phyloP scores from a whole-genome alignment of 257 asterid species.

The Nemophila menziesii region DNA sequence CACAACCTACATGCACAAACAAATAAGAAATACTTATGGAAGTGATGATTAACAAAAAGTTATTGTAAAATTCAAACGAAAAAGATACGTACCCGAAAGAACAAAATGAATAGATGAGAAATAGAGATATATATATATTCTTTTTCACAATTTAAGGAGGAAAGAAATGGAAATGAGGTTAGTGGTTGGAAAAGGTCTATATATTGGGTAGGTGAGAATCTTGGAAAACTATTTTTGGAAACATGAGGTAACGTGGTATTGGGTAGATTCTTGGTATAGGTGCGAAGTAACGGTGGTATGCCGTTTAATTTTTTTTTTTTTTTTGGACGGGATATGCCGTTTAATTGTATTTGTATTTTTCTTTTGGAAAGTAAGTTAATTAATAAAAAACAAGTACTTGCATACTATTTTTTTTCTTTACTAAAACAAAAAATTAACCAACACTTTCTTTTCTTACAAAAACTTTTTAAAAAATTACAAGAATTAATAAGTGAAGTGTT shows the following conservation, averaged over 20 bases:
- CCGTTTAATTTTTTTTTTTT: no score
- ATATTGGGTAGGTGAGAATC: not conserved
- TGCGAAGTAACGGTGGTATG: not conserved
- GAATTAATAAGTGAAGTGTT: no score
- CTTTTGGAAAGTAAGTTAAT: no score
- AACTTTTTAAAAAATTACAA: no score
- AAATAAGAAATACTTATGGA: not conserved
- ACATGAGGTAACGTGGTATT: not conserved
- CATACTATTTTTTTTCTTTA: no score
- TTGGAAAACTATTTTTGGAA: not conserved
- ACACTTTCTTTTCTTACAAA: no score
- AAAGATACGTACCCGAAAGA: slow-evolving; percentile 9
- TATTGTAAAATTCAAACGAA: slow-evolving; percentile 1
- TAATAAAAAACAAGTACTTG: no score
- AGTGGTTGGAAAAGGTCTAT: not conserved
- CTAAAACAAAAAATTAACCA: no score
- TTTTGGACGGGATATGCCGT: no score
- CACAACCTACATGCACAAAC: slow-evolving; percentile 6
- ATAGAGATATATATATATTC: not conserved
- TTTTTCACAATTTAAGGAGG: not conserved
- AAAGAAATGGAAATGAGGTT: slow-evolving; percentile 3
- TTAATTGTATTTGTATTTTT: no score
- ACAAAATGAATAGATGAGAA: not conserved
- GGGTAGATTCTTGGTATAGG: not conserved
- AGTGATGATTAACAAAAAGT: not conserved